phyloP scores from a whole-genome alignment of 2,329 filamentous ascomycete species.

The Sporothrix luriei region DNA sequence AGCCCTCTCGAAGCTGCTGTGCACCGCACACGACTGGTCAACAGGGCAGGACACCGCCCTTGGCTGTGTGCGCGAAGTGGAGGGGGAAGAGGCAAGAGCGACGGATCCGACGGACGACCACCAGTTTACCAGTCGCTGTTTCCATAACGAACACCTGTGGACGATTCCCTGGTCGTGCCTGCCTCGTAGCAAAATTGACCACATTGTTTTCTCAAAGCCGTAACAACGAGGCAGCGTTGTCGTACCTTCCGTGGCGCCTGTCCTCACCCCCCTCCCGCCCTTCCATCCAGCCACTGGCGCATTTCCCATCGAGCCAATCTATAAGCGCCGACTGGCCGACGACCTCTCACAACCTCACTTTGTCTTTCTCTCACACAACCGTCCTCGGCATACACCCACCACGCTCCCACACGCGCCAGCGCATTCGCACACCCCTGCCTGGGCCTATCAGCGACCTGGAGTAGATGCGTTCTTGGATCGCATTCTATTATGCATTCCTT shows the following conservation, averaged over 20 bases:
- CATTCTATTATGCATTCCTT: slow-evolving; percentile 1
- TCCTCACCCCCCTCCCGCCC: neutral
- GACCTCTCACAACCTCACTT: slow-evolving; percentile 13
- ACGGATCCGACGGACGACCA: neutral
- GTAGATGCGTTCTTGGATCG: neutral
- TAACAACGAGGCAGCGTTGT: neutral
- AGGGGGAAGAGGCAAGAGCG: neutral
- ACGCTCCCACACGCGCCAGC: slow-evolving; percentile 25
- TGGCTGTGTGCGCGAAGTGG: slow-evolving; percentile 25
- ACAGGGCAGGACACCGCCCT: slow-evolving; percentile 23
- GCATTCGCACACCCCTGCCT: slow-evolving; percentile 22
- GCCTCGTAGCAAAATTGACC: neutral
- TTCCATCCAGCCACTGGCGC: slow-evolving; percentile 18
- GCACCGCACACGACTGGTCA: slow-evolving; percentile 28
- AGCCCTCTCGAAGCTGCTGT: slow-evolving; percentile 10
- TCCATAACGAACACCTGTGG: neutral
- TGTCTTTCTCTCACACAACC: neutral
- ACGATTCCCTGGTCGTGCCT: neutral
- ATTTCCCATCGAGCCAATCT: slow-evolving; percentile 26
- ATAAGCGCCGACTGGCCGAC: slow-evolving; percentile 29
- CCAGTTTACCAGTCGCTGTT: neutral
- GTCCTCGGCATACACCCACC: slow-evolving; percentile 24
- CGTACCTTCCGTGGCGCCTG: slow-evolving; percentile 18
- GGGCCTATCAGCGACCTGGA: slow-evolving; percentile 24
- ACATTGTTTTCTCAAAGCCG: neutral